These are phyloP conservation scores for Phytophthora sojae DNA, from an alignment of 352 stramenopile genomes.

Conservation along the genomic window DNA sequence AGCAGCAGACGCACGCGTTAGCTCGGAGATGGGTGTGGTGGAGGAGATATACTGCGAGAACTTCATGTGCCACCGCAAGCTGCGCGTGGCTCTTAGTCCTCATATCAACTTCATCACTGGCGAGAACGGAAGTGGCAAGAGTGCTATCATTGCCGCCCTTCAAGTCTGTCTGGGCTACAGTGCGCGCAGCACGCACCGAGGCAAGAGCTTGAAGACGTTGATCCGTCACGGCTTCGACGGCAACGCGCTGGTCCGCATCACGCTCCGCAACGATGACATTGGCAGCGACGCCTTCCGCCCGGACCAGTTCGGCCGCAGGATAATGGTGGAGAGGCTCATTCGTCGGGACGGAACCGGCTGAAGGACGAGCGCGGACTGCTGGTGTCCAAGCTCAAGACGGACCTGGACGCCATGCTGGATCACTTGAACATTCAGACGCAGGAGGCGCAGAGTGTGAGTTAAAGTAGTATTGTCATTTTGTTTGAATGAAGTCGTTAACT, in stretches of 20 bases:
- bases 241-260: conserved; percentile 93
- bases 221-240: conserved; percentile 93
- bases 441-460: conserved; percentile 63
- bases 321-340: conserved; percentile 95
- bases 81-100: conserved; percentile 85
- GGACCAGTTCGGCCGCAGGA: conserved; percentile 93
- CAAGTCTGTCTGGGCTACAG: conserved; percentile 97
- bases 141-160: conserved; percentile 96
- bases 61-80: conserved; percentile 98
- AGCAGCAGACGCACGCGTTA: conserved; percentile 19
- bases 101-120: conserved; percentile 93
- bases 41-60: conserved; percentile 97
- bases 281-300: conserved; percentile 92
- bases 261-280: conserved; percentile 90
- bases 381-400: conserved; percentile 90
- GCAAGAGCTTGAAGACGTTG: conserved; percentile 95
- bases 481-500: background rate
- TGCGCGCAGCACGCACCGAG: conserved; percentile 93
- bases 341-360: conserved; percentile 73
- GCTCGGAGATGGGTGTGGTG: conserved; percentile 94
- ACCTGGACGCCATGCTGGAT: conserved; percentile 95
- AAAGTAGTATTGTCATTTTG: background rate
- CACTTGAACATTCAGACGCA: conserved; percentile 94
- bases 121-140: conserved; percentile 96
- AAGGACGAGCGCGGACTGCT: conserved; percentile 66